These are phyloP conservation scores for Hypoxylon rickii DNA, from an alignment of 495 filamentous ascomycete genomes.

Conservation along the genomic window DNA sequence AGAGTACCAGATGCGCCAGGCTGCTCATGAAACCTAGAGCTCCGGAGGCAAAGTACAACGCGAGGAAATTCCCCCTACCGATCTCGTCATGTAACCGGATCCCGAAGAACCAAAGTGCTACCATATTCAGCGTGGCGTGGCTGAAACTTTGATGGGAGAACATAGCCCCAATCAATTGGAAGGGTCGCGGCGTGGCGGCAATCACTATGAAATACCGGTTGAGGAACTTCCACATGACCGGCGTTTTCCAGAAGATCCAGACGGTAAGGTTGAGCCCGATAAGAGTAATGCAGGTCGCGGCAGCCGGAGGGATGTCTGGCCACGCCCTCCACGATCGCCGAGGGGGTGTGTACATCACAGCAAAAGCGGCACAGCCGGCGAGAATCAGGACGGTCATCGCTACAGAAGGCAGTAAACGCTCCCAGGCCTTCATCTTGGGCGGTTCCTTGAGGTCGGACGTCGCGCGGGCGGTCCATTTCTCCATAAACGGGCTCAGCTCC, in stretches of 20 bases:
- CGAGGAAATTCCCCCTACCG: slow-evolving; percentile 82
- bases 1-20: slow-evolving; percentile 62
- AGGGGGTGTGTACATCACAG: slow-evolving; percentile 67
- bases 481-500: slow-evolving; percentile 42
- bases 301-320: slow-evolving; percentile 75
- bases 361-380: slow-evolving; percentile 57
- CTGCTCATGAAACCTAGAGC: slow-evolving; percentile 67
- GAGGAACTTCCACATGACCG: slow-evolving; percentile 70
- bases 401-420: slow-evolving; percentile 69
- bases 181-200: slow-evolving; percentile 67
- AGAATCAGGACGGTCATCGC: slow-evolving; percentile 59
- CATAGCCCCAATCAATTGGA: slow-evolving; percentile 67
- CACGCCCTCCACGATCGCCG: slow-evolving; percentile 62
- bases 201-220: slow-evolving; percentile 79
- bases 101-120: slow-evolving; percentile 56
- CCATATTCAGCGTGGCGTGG: slow-evolving; percentile 77
- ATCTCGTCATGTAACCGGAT: slow-evolving; percentile 77
- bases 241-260: slow-evolving; percentile 67
- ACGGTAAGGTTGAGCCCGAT: slow-evolving; percentile 67
- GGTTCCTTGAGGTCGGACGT: slow-evolving; percentile 50
- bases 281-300: slow-evolving; percentile 73
- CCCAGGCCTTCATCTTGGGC: slow-evolving; percentile 52
- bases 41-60: slow-evolving; percentile 73
- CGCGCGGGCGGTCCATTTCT: slow-evolving; percentile 42
- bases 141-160: slow-evolving; percentile 76